Base-by-base conservation (phyloP, 306 rosid genomes). In the Castanea sativa region DNA sequence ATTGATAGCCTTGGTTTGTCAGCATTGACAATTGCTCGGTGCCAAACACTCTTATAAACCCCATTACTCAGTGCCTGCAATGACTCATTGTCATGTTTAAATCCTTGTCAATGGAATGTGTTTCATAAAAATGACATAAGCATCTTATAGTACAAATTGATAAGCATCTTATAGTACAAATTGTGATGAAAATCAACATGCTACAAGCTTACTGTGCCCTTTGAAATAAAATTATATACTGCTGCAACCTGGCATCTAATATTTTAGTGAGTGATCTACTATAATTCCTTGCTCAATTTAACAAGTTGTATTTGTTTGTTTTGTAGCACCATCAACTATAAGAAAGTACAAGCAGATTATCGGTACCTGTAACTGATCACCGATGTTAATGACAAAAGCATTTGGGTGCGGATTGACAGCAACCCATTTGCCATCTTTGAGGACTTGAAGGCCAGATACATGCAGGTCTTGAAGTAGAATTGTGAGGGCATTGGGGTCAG, bases 401-500 rank as follows among this genome's bases (percentile, higher is more conserved):
- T 90, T 56, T 1, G 98, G 99, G n/a, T 69, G 86, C 19, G 99
- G 98, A 7, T 83, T 84, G 55, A 95, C 83, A 0, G 97, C 91
- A 8, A 95, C 73, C 99, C 99, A 93, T 5, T 86, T 88, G 59
- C 87, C 96, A 2, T 91, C 93, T 75, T 89, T 93, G 67, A 90
- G 93, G 59, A 93, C 96, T 79, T 95, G 99, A 68, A 95, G 96
- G 73, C 99, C 98, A 2, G 93, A 0, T 9, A 95, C 98, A 0
- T 80, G 64, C 0, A 77, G 78, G 55, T 93, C 97, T 78, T 93
- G 98, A 33, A 95, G 98, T 0, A 95, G 85, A 78, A 93, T 93
- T 5, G 99, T 95, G 16, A 95, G 93, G 16, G 92, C 97, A 83
- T 95, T 95, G 32, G 99, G 99, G 79, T 95, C 99, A 0, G 99